Evolutionary conservation across 176 grass and related monocot species (phyloP).

Genomic region (Poa annua): DNA sequence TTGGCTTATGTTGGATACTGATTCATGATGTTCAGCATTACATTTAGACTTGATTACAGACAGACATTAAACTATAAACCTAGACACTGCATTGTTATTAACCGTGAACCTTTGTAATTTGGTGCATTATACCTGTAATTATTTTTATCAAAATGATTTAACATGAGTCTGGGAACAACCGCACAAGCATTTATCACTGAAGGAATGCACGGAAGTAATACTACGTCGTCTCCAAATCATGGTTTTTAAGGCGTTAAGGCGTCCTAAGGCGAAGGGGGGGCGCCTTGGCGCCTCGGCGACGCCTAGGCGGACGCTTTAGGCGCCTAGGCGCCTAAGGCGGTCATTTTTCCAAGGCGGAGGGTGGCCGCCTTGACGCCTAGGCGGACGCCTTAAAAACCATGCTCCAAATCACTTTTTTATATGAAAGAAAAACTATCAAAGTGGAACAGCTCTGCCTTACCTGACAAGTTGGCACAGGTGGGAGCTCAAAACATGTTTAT

Average conservation of each 20-base stretch:
- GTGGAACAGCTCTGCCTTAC: not conserved
- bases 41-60: not conserved
- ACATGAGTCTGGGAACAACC: not conserved
- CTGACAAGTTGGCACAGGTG: not conserved
- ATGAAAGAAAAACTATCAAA: not conserved
- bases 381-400: too few relatives aligned
- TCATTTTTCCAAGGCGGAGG: too few relatives aligned
- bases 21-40: not conserved
- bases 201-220: not conserved
- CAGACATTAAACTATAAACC: not conserved
- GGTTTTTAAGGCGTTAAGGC: not conserved
- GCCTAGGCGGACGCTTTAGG: too few relatives aligned
- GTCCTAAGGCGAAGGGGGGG: too few relatives aligned
- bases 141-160: not conserved
- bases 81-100: not conserved
- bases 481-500: not conserved
- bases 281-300: too few relatives aligned
- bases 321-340: too few relatives aligned
- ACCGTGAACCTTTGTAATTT: not conserved
- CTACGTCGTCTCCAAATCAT: not conserved
- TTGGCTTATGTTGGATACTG: not conserved
- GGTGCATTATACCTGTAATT: not conserved
- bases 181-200: not conserved
- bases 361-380: too few relatives aligned
- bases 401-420: conserved; percentile 17